Conservation (phyloP, 2,329 filamentous ascomycete species). For the Fusarium sp. region DNA sequence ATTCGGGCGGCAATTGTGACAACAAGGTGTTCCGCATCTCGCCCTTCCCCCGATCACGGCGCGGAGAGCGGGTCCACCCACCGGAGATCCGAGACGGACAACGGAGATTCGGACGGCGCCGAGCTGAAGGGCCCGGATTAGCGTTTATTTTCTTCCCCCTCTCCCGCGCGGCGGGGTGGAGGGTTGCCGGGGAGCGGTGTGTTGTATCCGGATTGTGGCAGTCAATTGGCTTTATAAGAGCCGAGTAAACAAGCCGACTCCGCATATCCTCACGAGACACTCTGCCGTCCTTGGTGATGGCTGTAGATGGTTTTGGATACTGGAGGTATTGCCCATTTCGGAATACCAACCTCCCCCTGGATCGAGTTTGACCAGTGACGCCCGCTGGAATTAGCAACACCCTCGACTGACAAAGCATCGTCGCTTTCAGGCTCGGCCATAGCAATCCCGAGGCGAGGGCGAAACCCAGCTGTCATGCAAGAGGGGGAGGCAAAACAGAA, state of each 20-base stretch:
- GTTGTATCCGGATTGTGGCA: slow-evolving; percentile 16
- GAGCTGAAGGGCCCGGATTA: slow-evolving; percentile 37
- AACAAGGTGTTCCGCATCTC: slow-evolving; percentile 11
- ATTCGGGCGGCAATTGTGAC: slow-evolving; percentile 20
- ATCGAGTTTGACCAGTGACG: slow-evolving; percentile 12
- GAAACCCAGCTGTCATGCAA: slow-evolving; percentile 30
- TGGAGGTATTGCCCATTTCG: slow-evolving; percentile 3
- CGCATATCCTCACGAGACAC: not conserved
- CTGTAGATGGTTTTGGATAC: not conserved
- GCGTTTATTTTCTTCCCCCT: not conserved
- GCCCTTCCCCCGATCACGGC: slow-evolving; percentile 40
- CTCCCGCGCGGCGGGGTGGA: not conserved
- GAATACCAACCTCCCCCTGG: not conserved
- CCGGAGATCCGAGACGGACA: slow-evolving; percentile 44
- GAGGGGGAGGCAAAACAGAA: slow-evolving; percentile 26
- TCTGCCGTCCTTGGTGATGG: not conserved
- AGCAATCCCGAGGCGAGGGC: slow-evolving; percentile 37
- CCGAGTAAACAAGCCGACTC: not conserved
- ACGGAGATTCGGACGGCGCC: slow-evolving; percentile 45
- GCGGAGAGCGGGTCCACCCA: slow-evolving; percentile 35
- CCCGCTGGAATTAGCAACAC: not conserved
- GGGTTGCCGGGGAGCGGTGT: slow-evolving; percentile 23
- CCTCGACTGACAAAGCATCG: not conserved
- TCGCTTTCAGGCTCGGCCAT: slow-evolving; percentile 24
- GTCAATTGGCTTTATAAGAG: slow-evolving; percentile 18